Evolutionary conservation across 2,329 filamentous ascomycete genomes (phyloP).

Genomic region (Xylaria multiplex): DNA sequence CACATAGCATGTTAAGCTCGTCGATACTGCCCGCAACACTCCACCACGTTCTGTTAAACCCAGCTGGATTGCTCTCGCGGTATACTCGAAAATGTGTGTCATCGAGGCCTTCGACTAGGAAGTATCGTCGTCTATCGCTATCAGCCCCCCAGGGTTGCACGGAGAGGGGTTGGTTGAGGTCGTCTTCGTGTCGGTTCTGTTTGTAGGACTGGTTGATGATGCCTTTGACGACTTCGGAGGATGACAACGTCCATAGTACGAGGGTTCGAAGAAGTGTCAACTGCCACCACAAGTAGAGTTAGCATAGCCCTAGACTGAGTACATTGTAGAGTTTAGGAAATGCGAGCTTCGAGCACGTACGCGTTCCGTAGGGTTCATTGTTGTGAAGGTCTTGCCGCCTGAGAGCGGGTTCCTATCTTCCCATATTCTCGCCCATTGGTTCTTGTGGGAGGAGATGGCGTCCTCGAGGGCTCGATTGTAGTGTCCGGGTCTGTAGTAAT

Average conservation of each 20-base stretch:
- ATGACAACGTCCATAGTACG: slow-evolving; percentile 87
- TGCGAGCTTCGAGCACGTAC: slow-evolving; percentile 60
- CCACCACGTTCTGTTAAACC: slow-evolving; percentile 85
- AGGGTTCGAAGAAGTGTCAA: slow-evolving; percentile 84
- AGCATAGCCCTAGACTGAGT: slow-evolving; percentile 27
- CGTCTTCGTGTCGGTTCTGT: slow-evolving; percentile 81
- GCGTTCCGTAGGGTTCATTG: slow-evolving; percentile 82
- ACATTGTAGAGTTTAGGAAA: neutral
- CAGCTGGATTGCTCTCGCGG: slow-evolving; percentile 86
- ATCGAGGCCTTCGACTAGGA: slow-evolving; percentile 90
- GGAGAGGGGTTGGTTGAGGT: slow-evolving; percentile 84
- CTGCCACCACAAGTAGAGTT: slow-evolving; percentile 57
- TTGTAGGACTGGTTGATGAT: slow-evolving; percentile 92
- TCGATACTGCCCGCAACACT: slow-evolving; percentile 92
- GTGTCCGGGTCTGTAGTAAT: slow-evolving; percentile 77
- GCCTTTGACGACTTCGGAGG: slow-evolving; percentile 82
- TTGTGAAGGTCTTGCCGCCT: slow-evolving; percentile 81
- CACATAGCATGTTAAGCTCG: slow-evolving; percentile 78
- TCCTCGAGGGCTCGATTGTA: slow-evolving; percentile 95
- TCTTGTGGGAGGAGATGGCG: slow-evolving; percentile 83
- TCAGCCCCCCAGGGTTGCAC: slow-evolving; percentile 92
- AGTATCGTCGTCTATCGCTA: slow-evolving; percentile 91
- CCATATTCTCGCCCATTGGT: slow-evolving; percentile 90
- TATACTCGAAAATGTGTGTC: slow-evolving; percentile 96
- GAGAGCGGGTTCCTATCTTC: slow-evolving; percentile 82